Percentiles rank a stretch among this genome's conserved stretches.
Evolutionary conservation across 208 protist species (phyloP).

Genomic region (Leishmania amazonensis): DNA sequence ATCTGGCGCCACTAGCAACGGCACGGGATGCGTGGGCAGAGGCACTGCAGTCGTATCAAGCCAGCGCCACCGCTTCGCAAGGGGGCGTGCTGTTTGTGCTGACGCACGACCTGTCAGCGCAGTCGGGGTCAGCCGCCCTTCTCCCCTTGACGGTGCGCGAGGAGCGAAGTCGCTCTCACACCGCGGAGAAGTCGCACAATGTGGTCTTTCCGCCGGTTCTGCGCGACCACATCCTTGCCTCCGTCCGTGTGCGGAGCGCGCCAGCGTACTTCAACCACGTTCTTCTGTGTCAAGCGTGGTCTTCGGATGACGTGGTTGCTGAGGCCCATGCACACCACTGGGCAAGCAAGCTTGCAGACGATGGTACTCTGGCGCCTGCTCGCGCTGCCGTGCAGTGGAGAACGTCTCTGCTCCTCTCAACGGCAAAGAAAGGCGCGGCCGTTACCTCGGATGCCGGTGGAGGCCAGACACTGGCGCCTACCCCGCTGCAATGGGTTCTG

Average conservation of each 20-base stretch:
- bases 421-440: background rate
- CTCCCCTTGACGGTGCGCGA: conserved; percentile 8
- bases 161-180: conserved; percentile 16
- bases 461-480: conserved; percentile 17
- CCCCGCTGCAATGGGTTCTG: conserved; percentile 36
- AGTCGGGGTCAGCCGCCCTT: background rate
- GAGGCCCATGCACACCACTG: conserved; percentile 4
- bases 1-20: background rate
- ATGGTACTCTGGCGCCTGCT: conserved; percentile 8
- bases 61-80: conserved; percentile 27
- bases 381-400: conserved; percentile 26
- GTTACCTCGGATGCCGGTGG: background rate
- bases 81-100: conserved; percentile 17
- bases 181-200: background rate
- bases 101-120: conserved; percentile 9
- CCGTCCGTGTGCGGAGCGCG: conserved; percentile 5
- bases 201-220: background rate
- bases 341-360: background rate
- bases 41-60: conserved; percentile 20
- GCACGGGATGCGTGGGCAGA: background rate
- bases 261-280: conserved; percentile 15
- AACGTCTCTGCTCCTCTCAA: background rate
- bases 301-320: background rate
- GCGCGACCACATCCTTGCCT: background rate
- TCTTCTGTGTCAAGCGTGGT: conserved; percentile 11